Conservation (phyloP, 2,329 filamentous ascomycete species). For the Fulvia fulva region DNA sequence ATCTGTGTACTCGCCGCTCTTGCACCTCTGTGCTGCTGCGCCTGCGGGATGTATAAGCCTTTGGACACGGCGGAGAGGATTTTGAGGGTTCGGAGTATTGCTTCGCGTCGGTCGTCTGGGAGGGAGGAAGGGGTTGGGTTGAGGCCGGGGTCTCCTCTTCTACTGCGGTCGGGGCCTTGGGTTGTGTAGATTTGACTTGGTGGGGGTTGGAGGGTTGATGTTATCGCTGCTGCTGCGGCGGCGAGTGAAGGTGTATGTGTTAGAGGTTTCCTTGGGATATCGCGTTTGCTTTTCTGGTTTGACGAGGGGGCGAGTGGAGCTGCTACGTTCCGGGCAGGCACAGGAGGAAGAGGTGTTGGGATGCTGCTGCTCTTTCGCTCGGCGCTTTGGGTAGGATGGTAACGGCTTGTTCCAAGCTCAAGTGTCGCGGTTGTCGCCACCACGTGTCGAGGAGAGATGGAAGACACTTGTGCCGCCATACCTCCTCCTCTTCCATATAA, state of each 20-base stretch:
- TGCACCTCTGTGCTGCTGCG: not conserved
- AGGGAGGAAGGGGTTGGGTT: too few relatives aligned
- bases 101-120: constrained; percentile 17
- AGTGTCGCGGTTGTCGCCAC: too few relatives aligned
- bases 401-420: not conserved
- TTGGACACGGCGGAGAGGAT: constrained; percentile 18
- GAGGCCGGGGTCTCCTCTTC: not conserved
- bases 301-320: too few relatives aligned
- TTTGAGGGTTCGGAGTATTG: constrained; percentile 20
- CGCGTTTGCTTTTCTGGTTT: not conserved
- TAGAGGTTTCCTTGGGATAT: constrained; percentile 3
- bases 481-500: too few relatives aligned
- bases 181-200: not conserved
- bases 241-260: not conserved
- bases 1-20: not conserved
- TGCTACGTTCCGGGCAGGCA: too few relatives aligned
- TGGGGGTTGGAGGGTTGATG: not conserved
- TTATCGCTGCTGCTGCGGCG: too few relatives aligned
- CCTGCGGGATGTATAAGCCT: not conserved
- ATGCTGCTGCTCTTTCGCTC: not conserved
- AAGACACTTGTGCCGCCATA: too few relatives aligned
- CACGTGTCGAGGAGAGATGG: too few relatives aligned
- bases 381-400: not conserved
- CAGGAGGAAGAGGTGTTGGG: not conserved
- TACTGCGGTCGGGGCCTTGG: not conserved